Evolutionary conservation across 2,329 filamentous ascomycete genomes (phyloP).

Genomic region (Aspergillus sp.): DNA sequence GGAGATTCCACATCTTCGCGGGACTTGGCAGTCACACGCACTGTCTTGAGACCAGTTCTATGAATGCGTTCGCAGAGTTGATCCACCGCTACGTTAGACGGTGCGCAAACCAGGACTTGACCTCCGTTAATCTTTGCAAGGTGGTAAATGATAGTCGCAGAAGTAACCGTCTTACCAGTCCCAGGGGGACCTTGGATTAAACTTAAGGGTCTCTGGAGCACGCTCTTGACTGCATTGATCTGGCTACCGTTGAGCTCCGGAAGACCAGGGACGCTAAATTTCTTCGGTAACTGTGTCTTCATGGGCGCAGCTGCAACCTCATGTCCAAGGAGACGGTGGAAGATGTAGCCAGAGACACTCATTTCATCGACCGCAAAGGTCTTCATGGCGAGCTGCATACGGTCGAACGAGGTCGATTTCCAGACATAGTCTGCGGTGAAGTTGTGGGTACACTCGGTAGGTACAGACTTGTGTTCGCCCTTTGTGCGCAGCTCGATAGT

Average conservation of each 20-base stretch:
- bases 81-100: constrained; percentile 96
- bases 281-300: constrained; percentile 92
- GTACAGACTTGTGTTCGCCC: constrained; percentile 91
- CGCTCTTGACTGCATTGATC: constrained; percentile 91
- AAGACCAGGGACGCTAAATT: constrained; percentile 89
- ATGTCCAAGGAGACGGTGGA: constrained; percentile 91
- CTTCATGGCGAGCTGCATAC: constrained; percentile 99
- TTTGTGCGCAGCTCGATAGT: constrained; percentile 90
- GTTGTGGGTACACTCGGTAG: constrained; percentile 92
- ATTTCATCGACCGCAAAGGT: constrained; percentile 96
- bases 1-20: constrained; percentile 98
- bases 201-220: constrained; percentile 86
- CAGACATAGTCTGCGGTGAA: constrained; percentile 99
- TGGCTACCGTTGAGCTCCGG: constrained; percentile 94
- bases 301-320: constrained; percentile 91
- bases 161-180: constrained; percentile 97
- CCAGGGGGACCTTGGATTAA: constrained; percentile 95
- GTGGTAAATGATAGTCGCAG: constrained; percentile 97
- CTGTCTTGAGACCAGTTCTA: constrained; percentile 87
- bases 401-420: constrained; percentile 98
- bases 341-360: constrained; percentile 98
- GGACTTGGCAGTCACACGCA: constrained; percentile 96
- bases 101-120: constrained; percentile 91
- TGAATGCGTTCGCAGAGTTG: constrained; percentile 97
- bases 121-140: constrained; percentile 90